Evolutionary conservation across 192 early-diverging fungal species (phyloP), one percentile per base, ranked within the genome.

Genomic region (Cladochytrium replicatum): DNA sequence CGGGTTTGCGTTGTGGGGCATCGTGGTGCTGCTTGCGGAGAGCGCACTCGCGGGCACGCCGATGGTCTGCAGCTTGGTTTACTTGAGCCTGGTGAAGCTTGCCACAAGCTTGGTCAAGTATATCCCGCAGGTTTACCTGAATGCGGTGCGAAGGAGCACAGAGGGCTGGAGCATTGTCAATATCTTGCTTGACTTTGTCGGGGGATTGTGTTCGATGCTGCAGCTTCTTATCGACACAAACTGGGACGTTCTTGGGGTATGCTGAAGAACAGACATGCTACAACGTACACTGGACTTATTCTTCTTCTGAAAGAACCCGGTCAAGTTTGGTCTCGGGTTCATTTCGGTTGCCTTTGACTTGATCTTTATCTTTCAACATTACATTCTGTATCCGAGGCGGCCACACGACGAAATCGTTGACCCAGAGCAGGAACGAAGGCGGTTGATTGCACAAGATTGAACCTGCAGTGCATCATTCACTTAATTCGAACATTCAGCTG

Each of bases 161-260:
- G 77, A 72, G 0, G 93, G 93, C 0, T 97, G 90, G 90, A 85
- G 82, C 41, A 89, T 93, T 39, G 75, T 82, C 39, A 91, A 88
- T 45, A 91, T 93, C 45, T 34, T 93, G 4, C 66, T 93, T 38
- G 93, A 97, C 57, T 83, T 88, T 23, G 80, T 80, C 15, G 93
- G 93, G 27, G 93, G 93, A 0, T 30, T 61, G 0, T 53, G 91
- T 25, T 89, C 86, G 19, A 67, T 91, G 44, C 37, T 69, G 1
- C 93, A 97, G 58, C 54, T 87, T 29, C 29, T 93, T 0, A 46
- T 91, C 32, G 93, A 96, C 63, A 75, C 82, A 0, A 1, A 52
- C 72, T 6, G 69, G 75, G 19, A n/a, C n/a, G n/a, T n/a, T n/a
- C n/a, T n/a, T n/a, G n/a, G n/a, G n/a, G n/a, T n/a, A n/a, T n/a